phyloP scores from a whole-genome alignment of 2,329 filamentous ascomycete genomes.

The Phaeosphaeriaceae sp. region DNA sequence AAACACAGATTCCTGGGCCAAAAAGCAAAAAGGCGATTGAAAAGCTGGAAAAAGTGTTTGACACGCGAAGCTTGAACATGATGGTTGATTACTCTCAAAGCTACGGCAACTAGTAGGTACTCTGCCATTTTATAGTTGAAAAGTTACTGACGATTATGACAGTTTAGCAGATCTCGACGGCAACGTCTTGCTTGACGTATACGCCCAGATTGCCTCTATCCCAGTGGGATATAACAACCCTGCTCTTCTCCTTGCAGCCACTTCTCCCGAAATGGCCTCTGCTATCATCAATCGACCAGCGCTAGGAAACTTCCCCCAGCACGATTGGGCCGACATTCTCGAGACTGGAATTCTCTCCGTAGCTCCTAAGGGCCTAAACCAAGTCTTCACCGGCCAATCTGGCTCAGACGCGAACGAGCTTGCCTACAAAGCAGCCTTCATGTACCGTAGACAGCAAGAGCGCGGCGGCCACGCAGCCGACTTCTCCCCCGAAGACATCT shows the following conservation, averaged over 20 bases:
- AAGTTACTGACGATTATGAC: slow-evolving; percentile 10
- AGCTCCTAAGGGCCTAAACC: slow-evolving; percentile 80
- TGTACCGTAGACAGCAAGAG: slow-evolving; percentile 83
- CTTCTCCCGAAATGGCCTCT: slow-evolving; percentile 77
- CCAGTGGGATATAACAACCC: slow-evolving; percentile 94
- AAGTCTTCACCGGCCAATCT: slow-evolving; percentile 89
- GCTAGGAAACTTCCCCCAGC: slow-evolving; percentile 86
- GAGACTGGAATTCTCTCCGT: slow-evolving; percentile 81
- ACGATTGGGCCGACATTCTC: slow-evolving; percentile 82
- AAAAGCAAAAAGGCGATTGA: slow-evolving; percentile 71
- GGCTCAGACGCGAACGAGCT: slow-evolving; percentile 94
- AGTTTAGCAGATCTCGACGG: slow-evolving; percentile 72
- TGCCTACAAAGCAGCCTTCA: slow-evolving; percentile 94
- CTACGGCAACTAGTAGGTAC: slow-evolving; percentile 72
- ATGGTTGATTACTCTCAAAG: slow-evolving; percentile 48
- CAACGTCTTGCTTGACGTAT: slow-evolving; percentile 76
- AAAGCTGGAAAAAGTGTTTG: slow-evolving; percentile 79
- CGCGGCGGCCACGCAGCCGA: slow-evolving; percentile 79
- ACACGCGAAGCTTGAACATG: slow-evolving; percentile 80
- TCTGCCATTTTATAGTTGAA: no score
- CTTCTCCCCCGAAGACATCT: slow-evolving; percentile 78
- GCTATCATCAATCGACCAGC: slow-evolving; percentile 88
- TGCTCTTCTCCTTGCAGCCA: slow-evolving; percentile 70
- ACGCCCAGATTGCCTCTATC: slow-evolving; percentile 92
- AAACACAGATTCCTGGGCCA: slow-evolving; percentile 74